Conservation (phyloP, 164 flowering plant species). For the Aristolochia californica region DNA sequence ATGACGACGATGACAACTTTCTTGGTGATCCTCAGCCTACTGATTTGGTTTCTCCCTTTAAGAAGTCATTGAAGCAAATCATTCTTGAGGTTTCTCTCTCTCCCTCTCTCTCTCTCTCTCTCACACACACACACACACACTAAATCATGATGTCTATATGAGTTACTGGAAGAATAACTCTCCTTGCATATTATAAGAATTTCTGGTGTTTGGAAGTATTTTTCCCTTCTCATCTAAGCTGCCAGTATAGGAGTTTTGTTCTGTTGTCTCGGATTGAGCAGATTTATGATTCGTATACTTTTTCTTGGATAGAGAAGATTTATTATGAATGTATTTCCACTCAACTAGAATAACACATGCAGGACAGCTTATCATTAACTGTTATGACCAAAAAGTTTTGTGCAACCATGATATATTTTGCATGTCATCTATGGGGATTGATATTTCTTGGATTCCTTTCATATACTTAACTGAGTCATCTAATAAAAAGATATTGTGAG, state of each 20-base stretch:
- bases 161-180: background rate
- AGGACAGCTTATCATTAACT: no score
- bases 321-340: no score
- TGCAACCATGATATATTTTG: background rate
- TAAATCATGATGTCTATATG: background rate
- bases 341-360: no score
- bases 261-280: no score
- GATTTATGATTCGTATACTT: no score
- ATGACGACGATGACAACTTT: conserved; percentile 73
- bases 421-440: background rate
- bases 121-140: no score
- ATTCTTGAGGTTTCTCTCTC: conserved; percentile 48
- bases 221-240: no score
- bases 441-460: background rate
- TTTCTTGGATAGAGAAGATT: no score
- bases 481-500: no score
- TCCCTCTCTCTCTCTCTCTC: conserved; percentile 4
- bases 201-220: no score
- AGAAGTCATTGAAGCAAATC: conserved; percentile 77
- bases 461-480: background rate
- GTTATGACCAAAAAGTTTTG: background rate
- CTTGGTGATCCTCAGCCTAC: conserved; percentile 32
- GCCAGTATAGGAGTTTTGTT: no score
- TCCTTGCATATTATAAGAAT: no score
- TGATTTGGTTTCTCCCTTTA: conserved; percentile 71